phyloP scores from a whole-genome alignment of 108 stramenopile species.

The Cyclotella distinguenda region DNA sequence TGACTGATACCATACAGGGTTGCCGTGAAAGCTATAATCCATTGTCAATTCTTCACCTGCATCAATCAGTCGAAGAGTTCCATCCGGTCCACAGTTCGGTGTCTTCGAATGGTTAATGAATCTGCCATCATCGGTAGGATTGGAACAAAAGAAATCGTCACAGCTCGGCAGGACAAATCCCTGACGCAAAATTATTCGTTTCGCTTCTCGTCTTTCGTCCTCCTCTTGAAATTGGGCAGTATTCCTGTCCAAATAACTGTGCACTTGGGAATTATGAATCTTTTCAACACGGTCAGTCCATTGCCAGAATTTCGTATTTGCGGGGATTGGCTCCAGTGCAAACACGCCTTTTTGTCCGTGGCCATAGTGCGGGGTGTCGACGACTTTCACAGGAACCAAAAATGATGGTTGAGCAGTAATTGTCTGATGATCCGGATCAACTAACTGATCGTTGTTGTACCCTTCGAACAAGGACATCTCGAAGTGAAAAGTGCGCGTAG shows the following conservation, averaged over 20 bases:
- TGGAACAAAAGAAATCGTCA: constrained; percentile 20
- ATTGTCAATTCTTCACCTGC: constrained; percentile 32
- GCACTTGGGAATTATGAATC: constrained; percentile 10
- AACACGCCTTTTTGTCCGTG: constrained; percentile 10
- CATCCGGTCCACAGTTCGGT: constrained; percentile 33
- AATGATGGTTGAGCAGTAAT: constrained; percentile 9
- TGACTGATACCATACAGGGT: constrained; percentile 21
- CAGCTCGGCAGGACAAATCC: constrained; percentile 25
- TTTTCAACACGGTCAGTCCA: constrained; percentile 14
- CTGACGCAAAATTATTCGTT: constrained; percentile 13
- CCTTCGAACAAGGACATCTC: constrained; percentile 8
- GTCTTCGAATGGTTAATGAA: constrained; percentile 22
- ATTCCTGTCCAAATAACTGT: neutral
- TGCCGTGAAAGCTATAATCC: constrained; percentile 27
- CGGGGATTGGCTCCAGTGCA: neutral
- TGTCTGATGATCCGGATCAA: too few relatives aligned
- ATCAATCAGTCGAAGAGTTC: constrained; percentile 13
- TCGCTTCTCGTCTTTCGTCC: constrained; percentile 1
- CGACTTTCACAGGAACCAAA: neutral
- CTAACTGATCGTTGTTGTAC: neutral
- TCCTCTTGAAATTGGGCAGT: neutral
- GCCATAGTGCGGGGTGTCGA: neutral
- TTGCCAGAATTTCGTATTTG: constrained; percentile 12
- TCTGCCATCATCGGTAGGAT: constrained; percentile 24
- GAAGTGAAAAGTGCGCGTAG: too few relatives aligned